Base-by-base conservation (phyloP, 805 yeast species). In the Metschnikowia lunata region DNA sequence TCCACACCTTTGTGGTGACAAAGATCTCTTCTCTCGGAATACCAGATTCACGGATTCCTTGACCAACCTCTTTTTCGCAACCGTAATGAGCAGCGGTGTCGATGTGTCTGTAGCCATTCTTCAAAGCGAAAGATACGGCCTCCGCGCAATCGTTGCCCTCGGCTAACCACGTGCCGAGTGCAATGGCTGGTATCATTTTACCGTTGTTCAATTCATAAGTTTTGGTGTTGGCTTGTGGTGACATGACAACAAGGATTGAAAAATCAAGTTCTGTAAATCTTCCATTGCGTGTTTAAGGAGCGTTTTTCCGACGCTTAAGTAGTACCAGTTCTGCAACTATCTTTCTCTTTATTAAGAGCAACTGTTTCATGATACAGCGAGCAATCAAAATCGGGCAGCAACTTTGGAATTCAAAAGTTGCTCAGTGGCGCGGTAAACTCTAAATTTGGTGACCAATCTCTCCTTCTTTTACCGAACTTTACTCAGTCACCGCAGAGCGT, bases 121-220 rank as follows among this genome's bases (percentile, higher is more conserved):
- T 64, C 47, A 83, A 59, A 8, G 95, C 95, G 30, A 71, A 57
- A 38, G 67, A 61, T 37, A 82, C 87, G 31, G 91, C 76, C 26
- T 70, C 64, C 56, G 70, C 67, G 31, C 79, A 87, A 12, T 74
- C 80, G 29, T 74, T 76, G 13, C 71, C 74, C 18, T 76, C 60
- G 30, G 84, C 78, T 59, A 67, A 67, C 84, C 87, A 85, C 29
- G 93, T 84, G 37, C 95, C 93, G 40, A 85, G 74, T 3, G 88
- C 90, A 35, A 86, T 68, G 9, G 71, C 75, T 34, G 91, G 91
- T 48, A 86, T 81, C 35, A 57, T 51, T 28, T 67, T 70, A 23
- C 93, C 91, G 48, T 78, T 76, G 74, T 83, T 84, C 46, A 82
- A 67, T 35, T 71, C 72, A 48, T 71, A 32, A 1, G 53, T 48